Conservation (phyloP, 148 eudicot species). For the Vaccinium darrowii region DNA sequence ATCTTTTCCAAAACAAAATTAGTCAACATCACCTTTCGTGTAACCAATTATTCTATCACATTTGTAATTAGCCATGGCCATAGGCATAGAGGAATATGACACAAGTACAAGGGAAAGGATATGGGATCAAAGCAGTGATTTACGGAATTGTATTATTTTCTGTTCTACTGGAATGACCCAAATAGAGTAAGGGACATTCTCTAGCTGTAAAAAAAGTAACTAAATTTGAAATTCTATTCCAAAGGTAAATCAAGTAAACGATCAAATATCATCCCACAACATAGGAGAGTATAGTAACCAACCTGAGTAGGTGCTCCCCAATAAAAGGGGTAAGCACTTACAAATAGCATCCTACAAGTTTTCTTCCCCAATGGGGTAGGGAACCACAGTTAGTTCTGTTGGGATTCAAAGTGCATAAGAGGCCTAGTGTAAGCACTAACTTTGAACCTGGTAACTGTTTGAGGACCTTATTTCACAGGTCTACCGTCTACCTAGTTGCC, state of each 20-base stretch:
- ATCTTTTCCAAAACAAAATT: background rate
- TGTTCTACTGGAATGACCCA: background rate
- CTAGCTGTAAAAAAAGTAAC: background rate
- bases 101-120: background rate
- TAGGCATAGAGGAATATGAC: background rate
- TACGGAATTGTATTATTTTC: background rate
- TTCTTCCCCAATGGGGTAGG: background rate
- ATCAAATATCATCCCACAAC: background rate
- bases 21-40: background rate
- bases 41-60: background rate
- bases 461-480: background rate
- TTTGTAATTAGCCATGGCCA: background rate
- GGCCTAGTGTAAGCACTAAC: background rate
- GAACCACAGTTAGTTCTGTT: background rate
- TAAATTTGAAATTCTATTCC: background rate
- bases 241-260: background rate
- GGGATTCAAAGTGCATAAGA: background rate
- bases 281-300: background rate
- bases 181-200: background rate
- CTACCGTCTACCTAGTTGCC: background rate
- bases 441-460: background rate
- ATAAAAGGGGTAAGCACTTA: background rate
- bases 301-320: background rate
- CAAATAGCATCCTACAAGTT: background rate
- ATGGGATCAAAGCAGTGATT: background rate